Conservation (phyloP, 495 filamentous ascomycete species). For the Tuber umbilicatum region DNA sequence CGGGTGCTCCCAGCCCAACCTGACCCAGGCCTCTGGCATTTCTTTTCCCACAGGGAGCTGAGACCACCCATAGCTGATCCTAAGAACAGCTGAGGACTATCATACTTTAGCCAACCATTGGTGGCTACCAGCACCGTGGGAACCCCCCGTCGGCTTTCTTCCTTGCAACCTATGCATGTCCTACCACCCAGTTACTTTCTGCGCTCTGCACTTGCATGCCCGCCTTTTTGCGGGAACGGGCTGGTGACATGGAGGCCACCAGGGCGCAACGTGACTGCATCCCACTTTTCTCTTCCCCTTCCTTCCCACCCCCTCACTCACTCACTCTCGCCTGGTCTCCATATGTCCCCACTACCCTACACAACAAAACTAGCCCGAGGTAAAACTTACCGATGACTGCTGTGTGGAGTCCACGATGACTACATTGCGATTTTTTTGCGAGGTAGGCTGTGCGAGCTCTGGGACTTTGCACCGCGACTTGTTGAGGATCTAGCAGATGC, state of each 20-base stretch:
- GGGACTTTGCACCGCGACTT: slow-evolving; percentile 8
- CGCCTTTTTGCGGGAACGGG: slow-evolving; percentile 4
- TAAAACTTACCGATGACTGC: slow-evolving; percentile 32
- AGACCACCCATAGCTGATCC: slow-evolving; percentile 2
- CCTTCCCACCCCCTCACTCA: background rate
- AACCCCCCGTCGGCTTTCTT: background rate
- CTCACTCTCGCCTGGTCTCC: background rate
- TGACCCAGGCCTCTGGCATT: background rate
- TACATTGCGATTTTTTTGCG: slow-evolving; percentile 22
- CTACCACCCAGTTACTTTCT: slow-evolving; percentile 10
- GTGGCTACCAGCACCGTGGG: background rate
- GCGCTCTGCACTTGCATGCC: background rate
- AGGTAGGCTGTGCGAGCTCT: slow-evolving; percentile 31
- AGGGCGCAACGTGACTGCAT: slow-evolving; percentile 21
- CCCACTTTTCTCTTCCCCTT: background rate
- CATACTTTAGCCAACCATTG: background rate
- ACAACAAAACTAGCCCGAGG: slow-evolving; percentile 14
- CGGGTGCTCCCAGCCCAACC: slow-evolving; percentile 22
- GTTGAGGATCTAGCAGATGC: background rate
- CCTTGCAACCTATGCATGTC: slow-evolving; percentile 7
- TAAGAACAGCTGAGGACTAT: background rate
- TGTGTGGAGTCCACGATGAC: slow-evolving; percentile 28
- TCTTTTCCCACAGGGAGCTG: background rate
- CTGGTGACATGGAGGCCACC: slow-evolving; percentile 10
- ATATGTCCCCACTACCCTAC: background rate